Percentiles rank a stretch among this genome's conserved stretches.
These are phyloP conservation scores for Saccharomycopsis sp. DNA, from an alignment of 805 yeast genomes.

Conservation along the genomic window DNA sequence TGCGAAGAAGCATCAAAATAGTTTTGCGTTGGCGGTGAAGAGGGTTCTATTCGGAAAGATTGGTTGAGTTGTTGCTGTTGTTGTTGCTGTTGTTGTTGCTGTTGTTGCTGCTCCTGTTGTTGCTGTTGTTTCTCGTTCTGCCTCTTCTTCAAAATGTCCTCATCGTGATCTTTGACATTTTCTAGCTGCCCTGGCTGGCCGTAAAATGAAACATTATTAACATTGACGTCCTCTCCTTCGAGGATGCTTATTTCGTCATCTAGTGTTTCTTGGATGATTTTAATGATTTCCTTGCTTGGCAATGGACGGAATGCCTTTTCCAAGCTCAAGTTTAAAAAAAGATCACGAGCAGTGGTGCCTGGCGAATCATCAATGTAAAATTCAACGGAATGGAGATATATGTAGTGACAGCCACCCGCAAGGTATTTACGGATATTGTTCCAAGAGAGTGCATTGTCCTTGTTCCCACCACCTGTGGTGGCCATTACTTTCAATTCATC, in stretches of 20 bases:
- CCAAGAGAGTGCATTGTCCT: conserved; percentile 15
- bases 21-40: background rate
- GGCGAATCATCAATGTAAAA: conserved; percentile 14
- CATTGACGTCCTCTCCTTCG: conserved; percentile 11
- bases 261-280: conserved; percentile 4
- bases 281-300: background rate
- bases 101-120: background rate
- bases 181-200: too few species aligned
- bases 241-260: conserved; percentile 6
- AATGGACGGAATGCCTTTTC: conserved; percentile 10
- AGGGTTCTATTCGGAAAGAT: background rate
- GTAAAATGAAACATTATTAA: conserved; percentile 5
- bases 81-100: conserved; percentile 2
- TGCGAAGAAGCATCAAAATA: background rate
- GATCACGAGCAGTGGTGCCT: conserved; percentile 6
- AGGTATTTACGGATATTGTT: conserved; percentile 17
- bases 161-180: too few species aligned
- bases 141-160: too few species aligned
- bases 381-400: conserved; percentile 14
- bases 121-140: background rate
- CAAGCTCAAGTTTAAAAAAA: conserved; percentile 2
- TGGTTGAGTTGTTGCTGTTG: background rate
- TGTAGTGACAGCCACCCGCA: conserved; percentile 19
- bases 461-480: conserved; percentile 4
- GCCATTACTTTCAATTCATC: conserved; percentile 15